Base-by-base conservation (phyloP, 176 grass and related monocot species). In the Bolboschoenus planiculmis region DNA sequence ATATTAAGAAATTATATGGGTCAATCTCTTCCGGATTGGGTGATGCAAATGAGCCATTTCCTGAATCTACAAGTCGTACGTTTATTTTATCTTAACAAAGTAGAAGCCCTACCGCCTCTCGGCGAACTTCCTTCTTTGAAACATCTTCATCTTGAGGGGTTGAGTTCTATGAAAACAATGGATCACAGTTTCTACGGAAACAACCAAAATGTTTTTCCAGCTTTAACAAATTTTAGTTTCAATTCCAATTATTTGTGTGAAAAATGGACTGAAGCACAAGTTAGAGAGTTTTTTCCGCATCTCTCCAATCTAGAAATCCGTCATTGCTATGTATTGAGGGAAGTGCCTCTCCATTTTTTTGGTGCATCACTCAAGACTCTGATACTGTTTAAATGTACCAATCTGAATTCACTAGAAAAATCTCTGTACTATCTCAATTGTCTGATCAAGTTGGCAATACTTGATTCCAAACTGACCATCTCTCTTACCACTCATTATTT, bases 61-160 rank as follows among this genome's bases (percentile, higher is more conserved):
- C 43, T 10, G 21, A 48, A 84, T 23, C 55, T 88, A 13, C 85
- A 88, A 75, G 64, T 51, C 44, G 15, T 91, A 20, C 36, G 40
- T 44, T 54, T 88, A 42, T 56, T 56, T 13, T 80, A 83, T 10
- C 88, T 84, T 24, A 86, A 56, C 29, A 70, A 36, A 54, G 81
- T 86, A 85, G 58, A 70, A 16, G 16, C 48, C 30, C 90, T 91
- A 75, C 90, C 90, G 61, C 65, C 86, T 66, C 42, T 91, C 42
- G 90, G 86, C 5, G 86, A 88, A 39, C 84, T 91, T 68, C 56
- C 63, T 34, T 42, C 5, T 34, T 85, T 92, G 40, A 87, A 65
- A 36, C 47, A 62, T 7, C 50, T 92, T 37, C 77, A 81, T 15
- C 26, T 89, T 57, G 83, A 83, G 36, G 56, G 67, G 29, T 78